phyloP scores from a whole-genome alignment of 495 filamentous ascomycete genomes.

The Oidiodendron maius region DNA sequence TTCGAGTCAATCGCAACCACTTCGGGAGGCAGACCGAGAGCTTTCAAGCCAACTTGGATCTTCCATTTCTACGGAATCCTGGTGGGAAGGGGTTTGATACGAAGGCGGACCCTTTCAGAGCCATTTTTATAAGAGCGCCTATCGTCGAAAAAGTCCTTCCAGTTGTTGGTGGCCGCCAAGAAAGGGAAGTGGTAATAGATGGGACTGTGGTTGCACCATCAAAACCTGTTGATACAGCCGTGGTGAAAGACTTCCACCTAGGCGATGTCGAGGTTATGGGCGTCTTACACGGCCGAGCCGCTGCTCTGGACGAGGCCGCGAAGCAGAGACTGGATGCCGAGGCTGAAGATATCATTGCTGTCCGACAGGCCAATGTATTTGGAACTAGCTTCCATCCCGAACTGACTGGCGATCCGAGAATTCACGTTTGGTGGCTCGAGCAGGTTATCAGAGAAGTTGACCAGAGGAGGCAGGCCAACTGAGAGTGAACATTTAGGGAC shows the following conservation, averaged over 20 bases:
- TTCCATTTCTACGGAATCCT: conserved; percentile 59
- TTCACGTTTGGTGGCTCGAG: conserved; percentile 90
- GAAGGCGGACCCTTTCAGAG: conserved; percentile 53
- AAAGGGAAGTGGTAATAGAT: conserved; percentile 40
- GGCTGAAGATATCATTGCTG: conserved; percentile 81
- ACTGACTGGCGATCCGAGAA: conserved; percentile 79
- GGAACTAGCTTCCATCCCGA: conserved; percentile 98
- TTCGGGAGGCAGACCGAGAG: conserved; percentile 93
- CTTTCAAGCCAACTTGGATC: conserved; percentile 70
- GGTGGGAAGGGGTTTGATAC: conserved; percentile 23
- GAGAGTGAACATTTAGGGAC: too few species aligned
- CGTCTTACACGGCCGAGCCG: conserved; percentile 39
- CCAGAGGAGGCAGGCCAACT: conserved; percentile 16
- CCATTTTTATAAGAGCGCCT: conserved; percentile 90
- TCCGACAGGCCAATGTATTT: conserved; percentile 89
- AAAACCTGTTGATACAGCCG: conserved; percentile 19
- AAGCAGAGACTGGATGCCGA: conserved; percentile 31
- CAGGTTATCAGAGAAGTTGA: conserved; percentile 49
- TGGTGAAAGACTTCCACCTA: conserved; percentile 19
- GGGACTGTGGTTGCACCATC: conserved; percentile 67
- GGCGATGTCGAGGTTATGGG: conserved; percentile 53
- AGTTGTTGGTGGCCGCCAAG: conserved; percentile 43
- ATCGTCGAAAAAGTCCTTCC: conserved; percentile 81
- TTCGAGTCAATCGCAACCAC: conserved; percentile 90
- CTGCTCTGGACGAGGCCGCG: conserved; percentile 21